These are phyloP conservation scores for Ogataea corticis DNA, from an alignment of 805 yeast species.

Conservation along the genomic window DNA sequence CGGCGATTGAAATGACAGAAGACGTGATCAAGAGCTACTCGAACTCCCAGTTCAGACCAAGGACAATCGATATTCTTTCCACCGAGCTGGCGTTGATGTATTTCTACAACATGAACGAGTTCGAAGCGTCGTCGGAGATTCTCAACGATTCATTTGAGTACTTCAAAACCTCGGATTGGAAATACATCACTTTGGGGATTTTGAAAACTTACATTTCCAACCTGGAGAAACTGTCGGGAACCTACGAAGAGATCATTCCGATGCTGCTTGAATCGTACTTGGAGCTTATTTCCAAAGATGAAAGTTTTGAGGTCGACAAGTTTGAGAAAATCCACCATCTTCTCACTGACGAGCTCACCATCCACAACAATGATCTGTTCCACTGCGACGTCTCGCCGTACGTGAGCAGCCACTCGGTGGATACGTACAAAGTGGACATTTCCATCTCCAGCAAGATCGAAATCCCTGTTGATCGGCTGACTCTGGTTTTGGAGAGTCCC, in stretches of 20 bases:
- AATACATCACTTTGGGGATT: constrained; percentile 61
- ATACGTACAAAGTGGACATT: constrained; percentile 40
- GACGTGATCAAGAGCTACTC: constrained; percentile 54
- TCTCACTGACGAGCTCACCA: constrained; percentile 15
- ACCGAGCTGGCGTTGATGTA: constrained; percentile 72
- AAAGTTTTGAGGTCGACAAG: constrained; percentile 27
- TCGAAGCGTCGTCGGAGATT: constrained; percentile 59
- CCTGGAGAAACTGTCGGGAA: constrained; percentile 43
- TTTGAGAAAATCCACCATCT: constrained; percentile 15
- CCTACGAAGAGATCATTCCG: constrained; percentile 19
- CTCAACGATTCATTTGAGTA: constrained; percentile 68
- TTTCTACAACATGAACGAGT: constrained; percentile 57
- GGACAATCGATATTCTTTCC: constrained; percentile 72
- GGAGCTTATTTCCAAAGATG: constrained; percentile 29
- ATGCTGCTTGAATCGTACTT: constrained; percentile 43
- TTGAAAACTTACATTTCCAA: constrained; percentile 70
- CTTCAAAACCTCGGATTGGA: constrained; percentile 75
- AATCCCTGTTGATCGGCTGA: constrained; percentile 18
- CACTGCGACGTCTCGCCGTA: constrained; percentile 37
- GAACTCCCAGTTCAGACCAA: constrained; percentile 48
- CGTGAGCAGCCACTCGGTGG: constrained; percentile 37
- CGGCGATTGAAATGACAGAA: constrained; percentile 56
- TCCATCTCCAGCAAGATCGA: constrained; percentile 32
- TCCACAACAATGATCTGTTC: constrained; percentile 37
- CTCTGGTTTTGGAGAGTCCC: constrained; percentile 14